These are phyloP conservation scores for Phenoliferia sp. DNA, from an alignment of 1,284 basidiomycete genomes.

Conservation along the genomic window DNA sequence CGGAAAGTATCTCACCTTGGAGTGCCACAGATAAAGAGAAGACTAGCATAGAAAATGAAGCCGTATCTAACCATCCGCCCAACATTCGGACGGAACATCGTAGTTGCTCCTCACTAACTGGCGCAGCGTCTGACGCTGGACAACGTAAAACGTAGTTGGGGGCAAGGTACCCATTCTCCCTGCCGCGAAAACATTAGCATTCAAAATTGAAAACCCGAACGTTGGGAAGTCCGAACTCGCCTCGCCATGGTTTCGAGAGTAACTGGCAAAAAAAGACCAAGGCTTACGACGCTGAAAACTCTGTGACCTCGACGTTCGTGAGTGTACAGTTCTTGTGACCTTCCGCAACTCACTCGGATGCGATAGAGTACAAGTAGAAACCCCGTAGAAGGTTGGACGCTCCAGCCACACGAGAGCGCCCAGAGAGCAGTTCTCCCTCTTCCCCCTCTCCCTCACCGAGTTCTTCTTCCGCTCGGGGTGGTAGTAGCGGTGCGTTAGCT, in stretches of 20 bases:
- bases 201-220: too few relatives aligned
- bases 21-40: conserved; percentile 77
- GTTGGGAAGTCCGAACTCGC: background rate
- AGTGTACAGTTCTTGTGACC: background rate
- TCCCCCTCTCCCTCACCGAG: background rate
- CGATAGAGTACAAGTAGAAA: conserved; percentile 29
- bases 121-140: conserved; percentile 4
- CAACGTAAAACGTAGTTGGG: conserved; percentile 11
- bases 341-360: conserved; percentile 27
- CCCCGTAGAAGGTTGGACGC: conserved; percentile 3
- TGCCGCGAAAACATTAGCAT: conserved; percentile 26
- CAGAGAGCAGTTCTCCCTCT: background rate
- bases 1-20: conserved; percentile 83
- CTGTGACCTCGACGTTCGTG: background rate
- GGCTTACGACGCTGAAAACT: conserved; percentile 28
- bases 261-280: conserved; percentile 30
- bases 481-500: too few relatives aligned
- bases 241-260: background rate
- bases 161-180: conserved; percentile 22
- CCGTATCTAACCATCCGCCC: conserved; percentile 5
- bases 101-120: background rate
- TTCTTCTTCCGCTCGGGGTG: too few relatives aligned
- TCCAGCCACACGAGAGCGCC: background rate
- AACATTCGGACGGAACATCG: conserved; percentile 24
- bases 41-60: conserved; percentile 29